Evolutionary conservation across 164 flowering plant species (phyloP).

Genomic region (Amborella trichopoda): DNA sequence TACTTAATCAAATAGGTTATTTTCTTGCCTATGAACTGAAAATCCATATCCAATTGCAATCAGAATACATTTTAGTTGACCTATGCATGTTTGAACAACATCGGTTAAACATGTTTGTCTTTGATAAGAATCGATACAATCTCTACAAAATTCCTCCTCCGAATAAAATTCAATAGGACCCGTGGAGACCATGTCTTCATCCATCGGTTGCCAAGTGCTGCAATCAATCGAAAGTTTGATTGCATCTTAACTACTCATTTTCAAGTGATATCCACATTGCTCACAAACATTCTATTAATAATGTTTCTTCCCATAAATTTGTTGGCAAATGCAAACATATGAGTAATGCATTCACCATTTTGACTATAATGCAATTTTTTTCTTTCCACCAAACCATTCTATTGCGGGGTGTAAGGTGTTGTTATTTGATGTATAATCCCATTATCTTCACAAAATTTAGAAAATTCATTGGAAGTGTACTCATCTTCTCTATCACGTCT

Average conservation of each 20-base stretch:
- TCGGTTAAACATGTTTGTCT: slow-evolving; percentile 1
- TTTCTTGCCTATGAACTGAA: too few species aligned
- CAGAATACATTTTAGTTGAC: slow-evolving; percentile 1
- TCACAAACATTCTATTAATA: neutral
- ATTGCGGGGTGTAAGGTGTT: too few species aligned
- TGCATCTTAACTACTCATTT: neutral
- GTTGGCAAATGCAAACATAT: too few species aligned
- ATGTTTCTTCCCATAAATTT: too few species aligned
- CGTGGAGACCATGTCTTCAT: slow-evolving; percentile 1
- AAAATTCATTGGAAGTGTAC: too few species aligned
- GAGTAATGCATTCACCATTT: too few species aligned
- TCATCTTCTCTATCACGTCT: too few species aligned
- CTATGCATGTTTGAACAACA: slow-evolving; percentile 6
- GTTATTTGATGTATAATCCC: too few species aligned
- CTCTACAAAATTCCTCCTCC: neutral
- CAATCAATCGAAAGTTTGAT: neutral
- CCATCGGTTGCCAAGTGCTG: slow-evolving; percentile 1
- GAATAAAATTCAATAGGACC: slow-evolving; percentile 4
- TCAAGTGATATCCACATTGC: neutral
- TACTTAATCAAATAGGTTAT: too few species aligned
- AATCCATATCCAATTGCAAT: slow-evolving; percentile 8
- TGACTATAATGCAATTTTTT: too few species aligned
- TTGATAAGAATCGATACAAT: slow-evolving; percentile 1
- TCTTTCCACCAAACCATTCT: too few species aligned
- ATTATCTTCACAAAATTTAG: too few species aligned